Evolutionary conservation across 768 basidiomycete genomes (phyloP), one percentile per base, ranked within the genome.

Genomic region (Termitomyces sp.): DNA sequence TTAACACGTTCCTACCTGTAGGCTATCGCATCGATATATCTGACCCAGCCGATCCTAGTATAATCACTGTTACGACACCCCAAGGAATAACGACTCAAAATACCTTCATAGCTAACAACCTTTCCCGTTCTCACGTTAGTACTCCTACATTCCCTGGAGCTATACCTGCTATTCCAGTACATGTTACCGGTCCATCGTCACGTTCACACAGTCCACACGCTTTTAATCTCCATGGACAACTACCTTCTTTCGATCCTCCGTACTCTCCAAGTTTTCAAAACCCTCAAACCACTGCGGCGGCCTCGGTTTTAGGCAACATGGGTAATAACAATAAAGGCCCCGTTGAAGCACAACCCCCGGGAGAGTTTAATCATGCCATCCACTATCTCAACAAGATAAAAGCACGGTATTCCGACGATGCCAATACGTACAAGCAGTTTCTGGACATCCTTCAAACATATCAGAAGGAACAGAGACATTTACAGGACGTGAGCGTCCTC

Each of bases 381-480:
- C 86, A 93, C 65, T 99, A 95, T 70, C 86, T 99, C 65, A 98
- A 97, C 82, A 96, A 95, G 78, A 98, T 99, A 78, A 98, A 98
- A 74, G 86, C 86, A 18, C 86, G 94, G 22, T 98, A 88, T 71
- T 73, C 83, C 11, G 85, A 89, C 62, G 94, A 97, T 59, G 85
- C 89, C n/a, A 92, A 94, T 65, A 94, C 89, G 33, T 94, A 94
- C 73, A 92, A 92, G 71, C 86, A 90, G 66, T 94, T 94, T 67
- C 74, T 94, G 64, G 92, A 94, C 73, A 90, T 94, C 48, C 73
- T 94, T 60, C 92, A 94, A 72, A 83, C 87, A 45, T 92, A 92
- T 73, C 89, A 92, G 67, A 91, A 90, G 68, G 90, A 95, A 62
- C 86, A 88, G 64, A 83, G 83, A 59, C 81, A 85, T 65, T 69